A percentile compares a stretch with the other conserved stretches of the same genome.
phyloP scores from a whole-genome alignment of 805 yeast species.

The Kluyveromyces siamensis region DNA sequence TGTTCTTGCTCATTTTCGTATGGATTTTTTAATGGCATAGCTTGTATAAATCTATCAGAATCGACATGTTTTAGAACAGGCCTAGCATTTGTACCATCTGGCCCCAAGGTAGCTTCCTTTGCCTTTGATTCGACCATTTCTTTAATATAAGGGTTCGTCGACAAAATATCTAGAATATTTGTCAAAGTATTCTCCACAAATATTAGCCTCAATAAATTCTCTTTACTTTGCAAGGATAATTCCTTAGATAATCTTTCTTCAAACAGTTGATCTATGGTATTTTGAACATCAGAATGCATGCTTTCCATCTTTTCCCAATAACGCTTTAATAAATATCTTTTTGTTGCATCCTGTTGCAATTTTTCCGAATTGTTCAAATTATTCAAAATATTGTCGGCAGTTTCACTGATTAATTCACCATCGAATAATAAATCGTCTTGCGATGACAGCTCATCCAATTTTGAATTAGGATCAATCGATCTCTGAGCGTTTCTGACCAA shows the following conservation, averaged over 20 bases:
- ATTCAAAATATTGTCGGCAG: constrained; percentile 58
- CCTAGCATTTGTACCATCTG: background rate
- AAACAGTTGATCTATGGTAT: constrained; percentile 47
- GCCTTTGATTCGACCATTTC: constrained; percentile 7
- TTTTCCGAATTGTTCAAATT: constrained; percentile 25
- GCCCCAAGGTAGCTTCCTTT: constrained; percentile 3
- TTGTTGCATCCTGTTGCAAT: constrained; percentile 31
- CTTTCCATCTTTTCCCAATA: constrained; percentile 34
- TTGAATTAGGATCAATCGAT: constrained; percentile 32
- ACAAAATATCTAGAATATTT: constrained; percentile 37
- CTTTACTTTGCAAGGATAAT: constrained; percentile 62
- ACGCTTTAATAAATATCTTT: constrained; percentile 31
- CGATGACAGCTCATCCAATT: constrained; percentile 26
- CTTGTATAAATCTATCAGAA: constrained; percentile 9
- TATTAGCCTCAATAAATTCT: constrained; percentile 57
- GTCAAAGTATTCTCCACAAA: constrained; percentile 62
- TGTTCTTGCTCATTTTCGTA: constrained; percentile 1
- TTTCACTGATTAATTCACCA: constrained; percentile 63
- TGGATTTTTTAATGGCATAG: background rate
- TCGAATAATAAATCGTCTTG: constrained; percentile 63
- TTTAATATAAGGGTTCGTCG: constrained; percentile 18
- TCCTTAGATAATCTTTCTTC: constrained; percentile 45
- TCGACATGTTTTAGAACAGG: constrained; percentile 15
- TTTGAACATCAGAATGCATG: constrained; percentile 32
- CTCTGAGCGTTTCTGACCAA: constrained; percentile 77